Evolutionary conservation across 2,329 filamentous ascomycete genomes (phyloP).

Genomic region (Arthroderma uncinatum): DNA sequence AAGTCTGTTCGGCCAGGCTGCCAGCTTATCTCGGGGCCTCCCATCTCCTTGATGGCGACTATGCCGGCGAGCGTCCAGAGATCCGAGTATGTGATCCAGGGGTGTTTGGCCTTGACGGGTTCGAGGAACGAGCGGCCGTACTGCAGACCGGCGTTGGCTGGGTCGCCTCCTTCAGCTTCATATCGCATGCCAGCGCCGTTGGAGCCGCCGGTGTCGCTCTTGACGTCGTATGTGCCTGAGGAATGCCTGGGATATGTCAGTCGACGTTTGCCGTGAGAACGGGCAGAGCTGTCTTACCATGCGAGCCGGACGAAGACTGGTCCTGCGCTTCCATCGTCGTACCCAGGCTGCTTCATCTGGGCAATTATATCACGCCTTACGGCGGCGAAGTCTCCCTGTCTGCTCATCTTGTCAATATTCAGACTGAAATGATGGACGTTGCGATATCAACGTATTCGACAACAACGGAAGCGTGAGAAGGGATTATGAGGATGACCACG

Average conservation of each 20-base stretch:
- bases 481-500: too few species aligned
- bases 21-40: constrained; percentile 48
- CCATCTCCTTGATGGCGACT: constrained; percentile 50
- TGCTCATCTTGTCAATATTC: constrained; percentile 27
- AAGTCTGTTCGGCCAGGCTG: constrained; percentile 49
- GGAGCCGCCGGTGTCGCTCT: constrained; percentile 50
- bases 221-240: constrained; percentile 50
- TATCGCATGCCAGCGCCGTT: constrained; percentile 58
- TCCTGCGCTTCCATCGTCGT: constrained; percentile 54
- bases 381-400: constrained; percentile 32
- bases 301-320: constrained; percentile 54
- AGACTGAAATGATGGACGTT: constrained; percentile 11
- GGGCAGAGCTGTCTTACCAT: constrained; percentile 36
- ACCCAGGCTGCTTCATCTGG: constrained; percentile 49
- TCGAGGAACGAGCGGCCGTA: constrained; percentile 54
- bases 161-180: constrained; percentile 52
- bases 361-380: constrained; percentile 45
- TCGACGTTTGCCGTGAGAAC: neutral
- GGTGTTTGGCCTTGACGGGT: constrained; percentile 47
- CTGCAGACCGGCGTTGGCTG: constrained; percentile 54
- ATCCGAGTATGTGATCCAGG: constrained; percentile 56
- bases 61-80: constrained; percentile 53
- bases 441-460: too few species aligned
- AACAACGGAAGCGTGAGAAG: too few species aligned
- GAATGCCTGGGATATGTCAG: constrained; percentile 40